Base-by-base conservation (phyloP, 2,329 filamentous ascomycete species). In the Microcyclosporella mali region DNA sequence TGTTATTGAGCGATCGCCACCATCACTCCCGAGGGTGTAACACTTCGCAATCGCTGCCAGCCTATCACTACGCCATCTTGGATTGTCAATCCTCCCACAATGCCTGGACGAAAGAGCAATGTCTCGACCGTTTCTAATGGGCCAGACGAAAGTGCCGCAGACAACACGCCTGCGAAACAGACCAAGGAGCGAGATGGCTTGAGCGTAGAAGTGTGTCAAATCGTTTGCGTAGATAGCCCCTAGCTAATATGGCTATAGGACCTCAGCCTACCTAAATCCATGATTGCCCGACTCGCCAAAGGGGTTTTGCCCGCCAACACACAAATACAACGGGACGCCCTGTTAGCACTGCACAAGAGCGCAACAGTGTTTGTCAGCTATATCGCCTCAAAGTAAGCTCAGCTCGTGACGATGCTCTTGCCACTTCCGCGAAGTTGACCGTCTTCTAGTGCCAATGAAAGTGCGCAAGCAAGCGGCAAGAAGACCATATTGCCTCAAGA, bases 301-400 rank as follows among this genome's bases (percentile, higher is more conserved):
- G 83, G 84, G 31, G 84, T 87, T 4, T 70, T 92, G 4, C 85
- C 86, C 1, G 74, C 84, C 4, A 88, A 88, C 61, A 89, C 85
- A 4, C 84, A 88, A 65, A 85, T 90, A 37, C 85, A 90, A 62
- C 85, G 82, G 58, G 88, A 88, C 68, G 86, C 86, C 32, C 77
- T 89, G 41, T 67, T 87, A 39, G 86, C 85, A 8, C 75, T 92
- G 69, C 84, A 79, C 53, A 89, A 89, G 67, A 85, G 84, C 64
- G 83, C 86, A 6, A 89, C 84, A 1, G 81, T 92, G 0, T 92
- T 92, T 59, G 83, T 92, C 55, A 90, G 79, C 66, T 86, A 89
- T 63, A 70, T 92, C 25, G 82, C 84, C 33, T 76, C 79, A 48
- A 77, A 81, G 85, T 90, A 74, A 41, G 82, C 73, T 16, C 25